Conservation (phyloP, 495 filamentous ascomycete species). For the Copromyces sp. region DNA sequence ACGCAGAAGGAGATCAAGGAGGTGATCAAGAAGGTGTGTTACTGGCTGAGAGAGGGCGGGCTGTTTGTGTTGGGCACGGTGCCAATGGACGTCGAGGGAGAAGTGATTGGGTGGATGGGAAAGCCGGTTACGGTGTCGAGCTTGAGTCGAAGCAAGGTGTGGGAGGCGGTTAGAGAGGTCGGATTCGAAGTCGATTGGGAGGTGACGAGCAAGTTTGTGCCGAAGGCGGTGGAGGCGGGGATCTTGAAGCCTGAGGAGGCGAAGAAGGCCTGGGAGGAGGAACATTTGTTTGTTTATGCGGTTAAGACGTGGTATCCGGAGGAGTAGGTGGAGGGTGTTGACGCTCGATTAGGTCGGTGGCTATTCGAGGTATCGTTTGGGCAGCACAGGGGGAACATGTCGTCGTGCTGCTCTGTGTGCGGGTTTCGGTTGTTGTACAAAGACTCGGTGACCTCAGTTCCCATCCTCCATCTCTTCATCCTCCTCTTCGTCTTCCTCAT, state of each 20-base stretch:
- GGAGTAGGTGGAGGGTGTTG: neutral
- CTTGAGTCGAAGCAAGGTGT: neutral
- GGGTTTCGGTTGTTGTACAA: neutral
- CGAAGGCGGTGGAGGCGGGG: conserved; percentile 9
- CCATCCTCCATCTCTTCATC: conserved; percentile 15
- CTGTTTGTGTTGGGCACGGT: conserved; percentile 12
- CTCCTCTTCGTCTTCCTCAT: conserved; percentile 13
- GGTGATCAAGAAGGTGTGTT: neutral
- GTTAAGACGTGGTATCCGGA: conserved; percentile 4
- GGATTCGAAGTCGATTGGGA: conserved; percentile 10
- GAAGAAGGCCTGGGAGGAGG: conserved; percentile 15
- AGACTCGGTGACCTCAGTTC: conserved; percentile 10
- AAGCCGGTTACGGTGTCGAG: conserved; percentile 8
- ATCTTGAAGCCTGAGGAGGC: conserved; percentile 2
- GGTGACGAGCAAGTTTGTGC: conserved; percentile 4
- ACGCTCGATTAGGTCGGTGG: neutral
- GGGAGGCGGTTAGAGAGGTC: conserved; percentile 3
- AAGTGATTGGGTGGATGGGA: conserved; percentile 12
- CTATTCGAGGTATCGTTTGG: neutral
- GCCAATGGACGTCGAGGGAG: conserved; percentile 5
- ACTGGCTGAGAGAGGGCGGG: conserved; percentile 7
- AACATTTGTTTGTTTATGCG: conserved; percentile 15
- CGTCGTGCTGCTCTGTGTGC: neutral
- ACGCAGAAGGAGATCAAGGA: conserved; percentile 8
- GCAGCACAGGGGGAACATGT: neutral